A percentile compares a stretch with the other conserved stretches of the same genome.
Evolutionary conservation across 2,329 filamentous ascomycete genomes (phyloP).

Genomic region (Ascochyta lentis): DNA sequence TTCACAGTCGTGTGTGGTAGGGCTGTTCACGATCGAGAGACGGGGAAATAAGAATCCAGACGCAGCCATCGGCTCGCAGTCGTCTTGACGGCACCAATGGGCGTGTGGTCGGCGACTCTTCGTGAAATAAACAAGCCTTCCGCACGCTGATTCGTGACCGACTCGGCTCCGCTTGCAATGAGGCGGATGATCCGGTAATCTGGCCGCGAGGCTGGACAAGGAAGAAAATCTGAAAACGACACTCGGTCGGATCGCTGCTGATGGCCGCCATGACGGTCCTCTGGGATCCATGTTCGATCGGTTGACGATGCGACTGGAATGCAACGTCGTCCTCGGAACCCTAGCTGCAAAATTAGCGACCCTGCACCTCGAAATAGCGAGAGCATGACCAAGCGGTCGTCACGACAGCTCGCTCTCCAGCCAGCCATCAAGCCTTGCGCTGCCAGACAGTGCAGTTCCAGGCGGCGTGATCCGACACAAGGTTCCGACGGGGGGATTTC

Average conservation of each 20-base stretch:
- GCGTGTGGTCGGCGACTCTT: conserved; percentile 34
- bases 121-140: conserved; percentile 37
- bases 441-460: conserved; percentile 34
- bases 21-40: conserved; percentile 19
- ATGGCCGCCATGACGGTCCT: conserved; percentile 21
- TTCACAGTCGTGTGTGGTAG: conserved; percentile 1
- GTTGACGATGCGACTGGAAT: conserved; percentile 11
- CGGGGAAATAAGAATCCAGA: conserved; percentile 17
- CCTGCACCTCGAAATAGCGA: conserved; percentile 27
- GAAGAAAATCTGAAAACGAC: conserved; percentile 16
- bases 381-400: conserved; percentile 35
- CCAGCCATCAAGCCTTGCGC: conserved; percentile 24
- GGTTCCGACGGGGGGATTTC: conserved; percentile 34
- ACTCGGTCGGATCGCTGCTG: conserved; percentile 16
- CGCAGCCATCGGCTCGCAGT: conserved; percentile 24
- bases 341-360: conserved; percentile 12
- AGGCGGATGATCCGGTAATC: conserved; percentile 40
- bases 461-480: conserved; percentile 41
- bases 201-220: conserved; percentile 38
- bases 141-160: conserved; percentile 35
- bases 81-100: conserved; percentile 32
- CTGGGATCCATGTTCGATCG: conserved; percentile 8
- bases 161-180: conserved; percentile 33
- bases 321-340: conserved; percentile 3
- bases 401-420: conserved; percentile 28